Evolutionary conservation across 2,329 filamentous ascomycete genomes (phyloP), one percentile per base, ranked within the genome.

Genomic region (Fusarium secorum): DNA sequence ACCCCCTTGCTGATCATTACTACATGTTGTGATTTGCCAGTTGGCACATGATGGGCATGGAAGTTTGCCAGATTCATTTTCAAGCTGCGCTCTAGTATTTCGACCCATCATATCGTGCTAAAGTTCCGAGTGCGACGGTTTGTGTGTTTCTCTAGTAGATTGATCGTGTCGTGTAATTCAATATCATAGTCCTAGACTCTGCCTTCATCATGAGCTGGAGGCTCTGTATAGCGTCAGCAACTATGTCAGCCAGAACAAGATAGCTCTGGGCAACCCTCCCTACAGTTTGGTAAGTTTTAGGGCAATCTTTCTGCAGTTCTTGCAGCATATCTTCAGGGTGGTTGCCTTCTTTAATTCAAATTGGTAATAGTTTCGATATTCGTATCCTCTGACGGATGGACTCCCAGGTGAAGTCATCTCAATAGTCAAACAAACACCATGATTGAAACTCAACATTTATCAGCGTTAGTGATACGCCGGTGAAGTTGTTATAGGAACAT

Each of bases 11-110:
- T 45, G 13, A 33, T 32, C 4, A 24, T 52, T 20, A n/a, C 30
- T 26, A 26, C 17, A 24, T 33, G 22, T 26, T 28, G n/a, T 11
- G 20, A 35, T 68, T 67, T 68, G 64, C 33, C 36, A 26, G 14
- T 41, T 18, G 32, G 13, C 38, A 39, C 35, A 41, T 63, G 38
- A 32, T 18, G 10, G 24, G 14, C 6, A 2, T 63, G 20, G 26
- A 44, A 33, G 48, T 68, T 67, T 68, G 57, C 59, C 35, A 30
- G 26, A 9, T 10, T 51, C 26, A 26, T 45, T 46, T 48, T 38
- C 49, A 42, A 32, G 11, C 18, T 4, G 4, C 24, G 30, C 49
- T 38, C 2, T 4, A 17, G 7, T 35, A n/a, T 26, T 11, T n/a
- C 3, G n/a, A 18, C 26, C 17, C 11, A 5, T 52, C 9, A 15